A percentile compares a stretch with the other conserved stretches of the same genome.
These are phyloP conservation scores for Pyrenophora seminiperda DNA, from an alignment of 2,329 filamentous ascomycete species.

Conservation along the genomic window DNA sequence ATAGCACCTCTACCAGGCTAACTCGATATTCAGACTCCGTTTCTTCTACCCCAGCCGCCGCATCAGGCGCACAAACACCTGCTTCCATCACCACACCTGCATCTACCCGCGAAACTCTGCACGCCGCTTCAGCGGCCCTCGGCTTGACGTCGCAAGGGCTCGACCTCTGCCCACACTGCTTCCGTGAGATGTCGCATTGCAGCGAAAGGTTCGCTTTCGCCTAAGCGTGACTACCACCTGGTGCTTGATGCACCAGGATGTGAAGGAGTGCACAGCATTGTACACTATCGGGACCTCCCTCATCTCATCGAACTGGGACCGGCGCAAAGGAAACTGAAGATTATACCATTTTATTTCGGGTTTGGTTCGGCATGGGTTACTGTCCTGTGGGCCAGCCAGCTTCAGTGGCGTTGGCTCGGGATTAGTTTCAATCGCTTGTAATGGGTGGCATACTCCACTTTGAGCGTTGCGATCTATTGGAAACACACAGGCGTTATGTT, in stretches of 20 bases:
- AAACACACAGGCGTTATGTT: not conserved
- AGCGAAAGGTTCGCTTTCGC: conserved; percentile 34
- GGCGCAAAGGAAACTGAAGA: not conserved
- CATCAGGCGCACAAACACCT: conserved; percentile 29
- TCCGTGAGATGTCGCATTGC: conserved; percentile 35
- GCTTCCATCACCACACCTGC: conserved; percentile 19
- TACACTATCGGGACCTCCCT: not conserved
- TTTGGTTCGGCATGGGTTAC: conserved; percentile 3
- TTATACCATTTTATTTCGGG: not conserved
- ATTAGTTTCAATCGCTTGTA: not conserved
- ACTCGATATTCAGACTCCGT: conserved; percentile 23
- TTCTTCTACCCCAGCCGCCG: conserved; percentile 31
- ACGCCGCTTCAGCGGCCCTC: conserved; percentile 27
- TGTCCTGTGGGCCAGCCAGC: not conserved
- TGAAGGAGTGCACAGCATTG: not conserved
- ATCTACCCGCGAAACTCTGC: conserved; percentile 29
- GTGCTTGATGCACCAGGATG: not conserved
- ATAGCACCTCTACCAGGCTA: not conserved
- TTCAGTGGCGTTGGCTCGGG: conserved; percentile 6
- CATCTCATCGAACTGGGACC: not conserved
- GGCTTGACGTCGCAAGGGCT: conserved; percentile 26
- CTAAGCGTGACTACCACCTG: conserved; percentile 1
- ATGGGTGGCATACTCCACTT: conserved; percentile 11
- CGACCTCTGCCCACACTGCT: conserved; percentile 36
- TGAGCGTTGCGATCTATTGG: not conserved